phyloP scores from a whole-genome alignment of 257 asterid species.

The Solanum sejunctum region DNA sequence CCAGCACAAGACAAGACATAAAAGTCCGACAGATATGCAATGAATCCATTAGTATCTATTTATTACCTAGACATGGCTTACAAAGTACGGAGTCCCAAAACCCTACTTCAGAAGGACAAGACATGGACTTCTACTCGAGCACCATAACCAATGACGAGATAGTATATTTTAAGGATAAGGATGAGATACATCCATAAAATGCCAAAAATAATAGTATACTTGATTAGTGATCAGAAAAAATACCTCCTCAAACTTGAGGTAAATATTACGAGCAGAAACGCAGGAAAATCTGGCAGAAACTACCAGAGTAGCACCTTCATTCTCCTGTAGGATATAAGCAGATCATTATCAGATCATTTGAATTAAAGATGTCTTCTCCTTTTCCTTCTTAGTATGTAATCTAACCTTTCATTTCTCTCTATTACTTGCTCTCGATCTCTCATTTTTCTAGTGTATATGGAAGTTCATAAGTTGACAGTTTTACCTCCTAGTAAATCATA shows the following conservation, averaged over 20 bases:
- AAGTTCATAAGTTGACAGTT: background rate
- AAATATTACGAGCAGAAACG: conserved; percentile 61
- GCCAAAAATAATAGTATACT: background rate
- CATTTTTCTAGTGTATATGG: background rate
- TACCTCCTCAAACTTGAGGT: conserved; percentile 84
- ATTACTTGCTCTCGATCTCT: background rate
- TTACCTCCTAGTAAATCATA: background rate
- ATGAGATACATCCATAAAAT: background rate
- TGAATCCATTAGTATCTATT: background rate
- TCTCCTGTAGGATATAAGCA: conserved; percentile 36
- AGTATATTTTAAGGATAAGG: background rate
- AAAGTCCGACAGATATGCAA: background rate
- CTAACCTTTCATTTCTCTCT: background rate
- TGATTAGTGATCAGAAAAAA: background rate
- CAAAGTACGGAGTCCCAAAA: background rate
- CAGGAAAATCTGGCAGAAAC: conserved; percentile 78
- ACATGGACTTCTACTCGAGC: background rate
- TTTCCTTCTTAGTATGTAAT: background rate
- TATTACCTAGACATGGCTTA: background rate
- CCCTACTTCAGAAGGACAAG: background rate
- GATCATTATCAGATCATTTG: background rate
- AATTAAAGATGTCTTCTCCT: background rate
- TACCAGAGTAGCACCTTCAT: conserved; percentile 78
- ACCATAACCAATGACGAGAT: background rate
- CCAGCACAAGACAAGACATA: background rate